phyloP scores from a whole-genome alignment of 352 stramenopile genomes.

The Globisporangium parvum region DNA sequence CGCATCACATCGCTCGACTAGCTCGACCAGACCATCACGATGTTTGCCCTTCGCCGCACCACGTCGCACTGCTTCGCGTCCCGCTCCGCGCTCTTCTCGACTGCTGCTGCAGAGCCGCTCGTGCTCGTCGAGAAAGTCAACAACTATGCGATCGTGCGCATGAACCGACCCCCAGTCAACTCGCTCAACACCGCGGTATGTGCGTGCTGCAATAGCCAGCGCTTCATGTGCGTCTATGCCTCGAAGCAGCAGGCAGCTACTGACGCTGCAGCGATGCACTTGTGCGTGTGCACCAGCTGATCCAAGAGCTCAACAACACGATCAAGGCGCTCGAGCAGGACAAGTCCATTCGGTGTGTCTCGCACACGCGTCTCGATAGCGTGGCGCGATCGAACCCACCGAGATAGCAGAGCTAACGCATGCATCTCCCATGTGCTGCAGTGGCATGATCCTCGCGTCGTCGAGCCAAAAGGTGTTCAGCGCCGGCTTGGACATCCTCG shows the following conservation, averaged over 20 bases:
- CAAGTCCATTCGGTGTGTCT: conserved; percentile 61
- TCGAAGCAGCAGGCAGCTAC: not conserved
- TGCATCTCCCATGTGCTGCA: too few relatives aligned
- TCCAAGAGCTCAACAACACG: conserved; percentile 57
- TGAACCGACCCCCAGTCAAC: conserved; percentile 80
- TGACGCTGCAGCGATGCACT: conserved; percentile 1
- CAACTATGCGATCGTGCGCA: conserved; percentile 70
- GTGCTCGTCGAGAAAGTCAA: conserved; percentile 70
- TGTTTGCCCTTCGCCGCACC: conserved; percentile 13
- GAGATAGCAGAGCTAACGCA: too few relatives aligned
- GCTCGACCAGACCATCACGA: conserved; percentile 3
- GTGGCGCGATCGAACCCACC: too few relatives aligned
- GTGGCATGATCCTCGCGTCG: conserved; percentile 72
- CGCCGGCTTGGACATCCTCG: conserved; percentile 89
- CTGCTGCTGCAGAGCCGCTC: conserved; percentile 30
- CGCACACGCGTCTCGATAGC: too few relatives aligned
- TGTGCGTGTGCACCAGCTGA: conserved; percentile 27
- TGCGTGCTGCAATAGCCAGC: too few relatives aligned
- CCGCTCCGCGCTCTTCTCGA: conserved; percentile 23
- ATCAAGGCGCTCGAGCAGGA: conserved; percentile 72
- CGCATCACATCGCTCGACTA: too few relatives aligned
- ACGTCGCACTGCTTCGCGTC: conserved; percentile 1
- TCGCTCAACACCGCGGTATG: conserved; percentile 66
- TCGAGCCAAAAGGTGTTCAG: conserved; percentile 85
- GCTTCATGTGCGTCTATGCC: too few relatives aligned